Evolutionary conservation across 2,329 filamentous ascomycete genomes (phyloP).

Genomic region (Curvularia hawaiiensis): DNA sequence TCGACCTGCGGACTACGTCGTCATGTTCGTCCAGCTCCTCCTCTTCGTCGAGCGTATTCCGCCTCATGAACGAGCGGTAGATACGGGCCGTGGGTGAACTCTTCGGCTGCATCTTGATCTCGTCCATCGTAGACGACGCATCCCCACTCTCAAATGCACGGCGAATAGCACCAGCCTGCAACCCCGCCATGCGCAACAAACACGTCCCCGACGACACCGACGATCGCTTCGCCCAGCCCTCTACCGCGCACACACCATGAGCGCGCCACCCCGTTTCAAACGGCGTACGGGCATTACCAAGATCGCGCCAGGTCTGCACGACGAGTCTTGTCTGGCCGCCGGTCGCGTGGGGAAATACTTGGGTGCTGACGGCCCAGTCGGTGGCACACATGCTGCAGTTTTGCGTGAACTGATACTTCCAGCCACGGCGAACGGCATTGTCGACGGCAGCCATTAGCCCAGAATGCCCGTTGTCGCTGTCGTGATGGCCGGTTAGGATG

Average conservation of each 20-base stretch:
- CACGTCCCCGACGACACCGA: constrained; percentile 4
- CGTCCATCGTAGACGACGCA: not conserved
- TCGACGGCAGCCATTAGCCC: constrained; percentile 29
- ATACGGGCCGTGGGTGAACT: constrained; percentile 7
- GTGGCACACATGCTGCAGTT: constrained; percentile 34
- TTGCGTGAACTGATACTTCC: constrained; percentile 24
- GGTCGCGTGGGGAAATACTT: constrained; percentile 12
- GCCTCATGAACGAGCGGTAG: constrained; percentile 20
- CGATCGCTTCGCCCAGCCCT: not conserved
- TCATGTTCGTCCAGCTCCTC: not conserved
- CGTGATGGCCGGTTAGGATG: constrained; percentile 33
- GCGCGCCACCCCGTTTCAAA: constrained; percentile 37
- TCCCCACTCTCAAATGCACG: constrained; percentile 25
- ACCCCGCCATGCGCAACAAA: constrained; percentile 8
- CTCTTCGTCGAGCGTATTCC: not conserved
- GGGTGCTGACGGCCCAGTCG: constrained; percentile 28
- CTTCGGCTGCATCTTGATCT: not conserved
- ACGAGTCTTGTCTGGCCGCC: constrained; percentile 22
- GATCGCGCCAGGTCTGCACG: constrained; percentile 34
- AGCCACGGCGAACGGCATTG: constrained; percentile 24
- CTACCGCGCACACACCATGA: constrained; percentile 27
- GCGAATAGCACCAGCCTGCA: constrained; percentile 24
- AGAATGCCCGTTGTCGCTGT: constrained; percentile 27
- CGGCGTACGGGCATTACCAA: constrained; percentile 30
- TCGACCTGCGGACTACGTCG: constrained; percentile 15